These are phyloP conservation scores for Ophiostoma triangulosporum DNA, from an alignment of 2,329 filamentous ascomycete species.

Conservation along the genomic window DNA sequence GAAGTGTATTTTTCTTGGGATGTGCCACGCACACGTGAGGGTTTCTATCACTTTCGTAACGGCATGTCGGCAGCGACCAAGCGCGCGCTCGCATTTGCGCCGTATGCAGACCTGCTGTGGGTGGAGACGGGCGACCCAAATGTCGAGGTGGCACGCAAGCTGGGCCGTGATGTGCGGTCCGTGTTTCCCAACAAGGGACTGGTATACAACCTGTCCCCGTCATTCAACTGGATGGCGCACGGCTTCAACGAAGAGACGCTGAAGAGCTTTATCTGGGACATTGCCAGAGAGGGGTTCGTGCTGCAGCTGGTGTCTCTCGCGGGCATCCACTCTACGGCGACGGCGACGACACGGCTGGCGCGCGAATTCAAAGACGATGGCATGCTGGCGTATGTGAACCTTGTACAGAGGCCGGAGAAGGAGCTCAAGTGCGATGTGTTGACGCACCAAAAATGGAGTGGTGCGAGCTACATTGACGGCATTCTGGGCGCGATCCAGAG, in stretches of 20 bases:
- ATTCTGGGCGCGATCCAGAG: slow-evolving; percentile 84
- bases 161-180: slow-evolving; percentile 62
- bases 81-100: slow-evolving; percentile 79
- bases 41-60: slow-evolving; percentile 80
- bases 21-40: slow-evolving; percentile 81
- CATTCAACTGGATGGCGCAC: slow-evolving; percentile 97
- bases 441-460: slow-evolving; percentile 81
- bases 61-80: slow-evolving; percentile 82
- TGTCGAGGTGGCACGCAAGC: slow-evolving; percentile 60
- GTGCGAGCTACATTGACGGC: slow-evolving; percentile 64
- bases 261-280: slow-evolving; percentile 90
- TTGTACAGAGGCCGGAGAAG: slow-evolving; percentile 83
- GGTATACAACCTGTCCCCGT: slow-evolving; percentile 92
- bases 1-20: slow-evolving; percentile 76
- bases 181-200: slow-evolving; percentile 68
- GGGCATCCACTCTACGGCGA: slow-evolving; percentile 51
- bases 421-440: slow-evolving; percentile 83
- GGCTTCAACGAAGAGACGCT: slow-evolving; percentile 75
- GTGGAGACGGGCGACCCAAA: slow-evolving; percentile 88
- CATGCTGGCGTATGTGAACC: slow-evolving; percentile 94
- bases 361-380: slow-evolving; percentile 75
- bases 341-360: slow-evolving; percentile 59
- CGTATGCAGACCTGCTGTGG: slow-evolving; percentile 91
- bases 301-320: slow-evolving; percentile 55
- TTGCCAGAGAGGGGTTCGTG: slow-evolving; percentile 74